These are phyloP conservation scores for Russula vinacea DNA, from an alignment of 768 basidiomycete species.

Conservation along the genomic window DNA sequence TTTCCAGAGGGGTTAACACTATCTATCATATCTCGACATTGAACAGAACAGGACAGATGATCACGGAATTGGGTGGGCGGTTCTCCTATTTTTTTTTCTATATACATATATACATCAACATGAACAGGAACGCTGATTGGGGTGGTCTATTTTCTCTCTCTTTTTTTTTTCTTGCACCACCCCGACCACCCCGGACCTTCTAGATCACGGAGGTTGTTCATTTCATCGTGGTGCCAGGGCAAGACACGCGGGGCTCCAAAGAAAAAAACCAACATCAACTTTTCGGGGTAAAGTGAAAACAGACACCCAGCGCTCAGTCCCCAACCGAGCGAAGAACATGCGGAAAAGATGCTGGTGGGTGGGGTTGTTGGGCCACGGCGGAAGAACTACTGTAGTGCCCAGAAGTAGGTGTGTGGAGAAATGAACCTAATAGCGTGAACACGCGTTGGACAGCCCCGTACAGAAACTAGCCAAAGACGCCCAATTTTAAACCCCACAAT, in stretches of 20 bases:
- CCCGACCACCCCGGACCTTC: not conserved
- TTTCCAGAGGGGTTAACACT: not conserved
- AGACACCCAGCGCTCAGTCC: not conserved
- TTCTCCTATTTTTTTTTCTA: too few relatives aligned
- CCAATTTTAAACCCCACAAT: not conserved
- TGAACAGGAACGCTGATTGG: too few relatives aligned
- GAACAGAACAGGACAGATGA: slow-evolving; percentile 8
- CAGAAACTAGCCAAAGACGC: not conserved
- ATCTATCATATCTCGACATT: not conserved
- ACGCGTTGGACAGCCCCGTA: not conserved
- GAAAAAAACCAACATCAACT: not conserved
- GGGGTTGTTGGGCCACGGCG: not conserved
- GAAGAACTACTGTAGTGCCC: not conserved
- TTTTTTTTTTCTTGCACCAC: too few relatives aligned
- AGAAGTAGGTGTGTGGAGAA: slow-evolving; percentile 1
- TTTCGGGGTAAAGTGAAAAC: not conserved
- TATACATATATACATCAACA: too few relatives aligned
- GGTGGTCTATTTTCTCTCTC: too few relatives aligned
- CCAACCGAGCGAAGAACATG: not conserved
- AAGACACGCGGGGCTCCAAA: slow-evolving; percentile 7
- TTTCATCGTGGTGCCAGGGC: not conserved
- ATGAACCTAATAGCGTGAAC: not conserved
- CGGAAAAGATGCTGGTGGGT: slow-evolving; percentile 9
- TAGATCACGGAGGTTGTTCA: not conserved
- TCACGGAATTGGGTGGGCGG: slow-evolving; percentile 10